phyloP scores from a whole-genome alignment of 1,284 basidiomycete genomes.

The Melanopsichium pennsylvanicum region DNA sequence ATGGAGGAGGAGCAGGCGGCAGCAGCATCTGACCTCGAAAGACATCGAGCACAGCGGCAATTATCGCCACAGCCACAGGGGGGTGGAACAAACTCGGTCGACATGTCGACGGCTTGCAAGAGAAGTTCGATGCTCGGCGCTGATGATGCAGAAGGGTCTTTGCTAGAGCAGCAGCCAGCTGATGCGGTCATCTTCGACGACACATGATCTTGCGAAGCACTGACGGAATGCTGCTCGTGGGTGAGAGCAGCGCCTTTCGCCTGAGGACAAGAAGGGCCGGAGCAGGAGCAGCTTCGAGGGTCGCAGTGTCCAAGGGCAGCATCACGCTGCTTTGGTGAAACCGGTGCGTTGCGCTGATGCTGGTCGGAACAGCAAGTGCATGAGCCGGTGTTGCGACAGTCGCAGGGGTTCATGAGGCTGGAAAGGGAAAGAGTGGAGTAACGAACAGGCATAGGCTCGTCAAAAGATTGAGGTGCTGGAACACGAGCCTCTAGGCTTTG shows the following conservation, averaged over 20 bases:
- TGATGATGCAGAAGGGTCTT: conserved; percentile 7
- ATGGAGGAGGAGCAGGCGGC: too few relatives aligned
- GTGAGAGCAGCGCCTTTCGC: not conserved
- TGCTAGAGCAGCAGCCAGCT: conserved; percentile 22
- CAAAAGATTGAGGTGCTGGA: not conserved
- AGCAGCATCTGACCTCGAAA: conserved; percentile 17
- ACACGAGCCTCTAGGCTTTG: not conserved
- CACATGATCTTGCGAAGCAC: not conserved
- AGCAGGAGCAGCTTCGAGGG: conserved; percentile 12
- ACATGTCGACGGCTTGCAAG: conserved; percentile 46
- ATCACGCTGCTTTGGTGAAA: conserved; percentile 8
- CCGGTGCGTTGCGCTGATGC: conserved; percentile 1
- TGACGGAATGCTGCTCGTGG: too few relatives aligned
- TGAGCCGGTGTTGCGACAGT: conserved; percentile 37
- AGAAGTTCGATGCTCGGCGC: conserved; percentile 44
- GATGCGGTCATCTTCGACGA: not conserved
- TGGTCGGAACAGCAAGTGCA: conserved; percentile 41
- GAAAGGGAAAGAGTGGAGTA: conserved; percentile 47
- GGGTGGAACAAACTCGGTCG: conserved; percentile 39
- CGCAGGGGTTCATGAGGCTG: conserved; percentile 56
- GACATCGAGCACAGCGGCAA: conserved; percentile 42
- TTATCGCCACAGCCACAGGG: conserved; percentile 34
- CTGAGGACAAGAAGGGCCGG: conserved; percentile 7
- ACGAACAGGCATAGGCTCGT: conserved; percentile 5
- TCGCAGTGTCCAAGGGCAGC: conserved; percentile 6